These are phyloP conservation scores for Phytophthora pluvialis DNA, from an alignment of 352 stramenopile species.

Conservation along the genomic window DNA sequence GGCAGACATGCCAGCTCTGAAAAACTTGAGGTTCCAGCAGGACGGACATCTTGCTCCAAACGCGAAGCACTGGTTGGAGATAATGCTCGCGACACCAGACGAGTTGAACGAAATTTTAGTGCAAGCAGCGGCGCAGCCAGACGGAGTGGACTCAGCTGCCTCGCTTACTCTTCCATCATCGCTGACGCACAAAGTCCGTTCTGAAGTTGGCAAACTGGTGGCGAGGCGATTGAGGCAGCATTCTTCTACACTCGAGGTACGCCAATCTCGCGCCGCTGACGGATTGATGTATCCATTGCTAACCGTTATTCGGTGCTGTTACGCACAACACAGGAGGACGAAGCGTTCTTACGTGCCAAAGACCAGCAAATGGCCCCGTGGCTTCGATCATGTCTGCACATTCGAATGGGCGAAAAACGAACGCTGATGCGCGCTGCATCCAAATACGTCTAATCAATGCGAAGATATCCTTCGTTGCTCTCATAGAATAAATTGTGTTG, in stretches of 20 bases:
- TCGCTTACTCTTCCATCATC: conserved; percentile 40
- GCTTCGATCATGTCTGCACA: conserved; percentile 68
- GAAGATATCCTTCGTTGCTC: neutral
- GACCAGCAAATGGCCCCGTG: conserved; percentile 60
- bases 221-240: conserved; percentile 30
- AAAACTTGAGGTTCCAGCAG: conserved; percentile 41
- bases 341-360: conserved; percentile 51
- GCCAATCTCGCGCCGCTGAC: neutral
- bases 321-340: conserved; percentile 50
- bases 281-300: neutral
- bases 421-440: conserved; percentile 28
- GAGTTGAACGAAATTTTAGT: conserved; percentile 57
- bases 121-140: conserved; percentile 22
- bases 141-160: conserved; percentile 3
- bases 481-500: conserved; percentile 40
- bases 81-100: conserved; percentile 49
- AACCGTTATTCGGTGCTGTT: neutral
- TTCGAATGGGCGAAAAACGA: conserved; percentile 76
- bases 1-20: conserved; percentile 24
- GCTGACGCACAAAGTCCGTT: conserved; percentile 33
- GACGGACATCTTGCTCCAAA: conserved; percentile 42
- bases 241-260: conserved; percentile 45
- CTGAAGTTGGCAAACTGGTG: conserved; percentile 31
- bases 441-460: conserved; percentile 20
- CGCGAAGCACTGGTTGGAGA: conserved; percentile 60